A percentile compares a stretch with the other conserved stretches of the same genome.
These are phyloP conservation scores for Zoysia japonica DNA, from an alignment of 176 grass and related monocot species.

Conservation along the genomic window DNA sequence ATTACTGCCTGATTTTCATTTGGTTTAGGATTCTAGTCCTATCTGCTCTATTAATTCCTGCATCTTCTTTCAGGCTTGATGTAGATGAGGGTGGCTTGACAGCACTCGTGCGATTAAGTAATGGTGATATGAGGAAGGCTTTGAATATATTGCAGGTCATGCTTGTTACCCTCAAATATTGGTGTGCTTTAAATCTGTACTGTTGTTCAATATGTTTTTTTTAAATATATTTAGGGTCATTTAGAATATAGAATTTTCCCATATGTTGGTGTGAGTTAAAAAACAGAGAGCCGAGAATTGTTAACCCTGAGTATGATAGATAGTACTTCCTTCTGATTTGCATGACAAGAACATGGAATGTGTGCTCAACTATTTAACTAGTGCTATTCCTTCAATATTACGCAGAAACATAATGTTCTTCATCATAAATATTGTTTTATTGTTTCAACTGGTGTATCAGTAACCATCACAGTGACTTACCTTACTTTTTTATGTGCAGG, in stretches of 20 bases:
- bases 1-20: conserved; percentile 3
- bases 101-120: conserved; percentile 79
- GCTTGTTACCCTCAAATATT: background rate
- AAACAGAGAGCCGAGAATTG: background rate
- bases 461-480: conserved; percentile 8
- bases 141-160: conserved; percentile 98
- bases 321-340: background rate
- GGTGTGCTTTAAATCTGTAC: background rate
- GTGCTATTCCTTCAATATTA: background rate
- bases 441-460: background rate
- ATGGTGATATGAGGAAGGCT: conserved; percentile 97
- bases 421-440: background rate
- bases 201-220: background rate
- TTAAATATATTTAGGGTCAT: background rate
- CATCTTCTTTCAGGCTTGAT: conserved; percentile 59
- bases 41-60: conserved; percentile 3
- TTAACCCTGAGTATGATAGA: background rate
- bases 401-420: background rate
- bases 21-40: background rate
- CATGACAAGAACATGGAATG: background rate
- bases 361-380: background rate
- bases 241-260: conserved; percentile 3
- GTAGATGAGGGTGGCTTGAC: conserved; percentile 82
- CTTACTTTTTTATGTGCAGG: conserved; percentile 52
- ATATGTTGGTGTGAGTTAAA: background rate